These are phyloP conservation scores for Malus hybrid DNA, from an alignment of 331 rosid species.

Conservation along the genomic window DNA sequence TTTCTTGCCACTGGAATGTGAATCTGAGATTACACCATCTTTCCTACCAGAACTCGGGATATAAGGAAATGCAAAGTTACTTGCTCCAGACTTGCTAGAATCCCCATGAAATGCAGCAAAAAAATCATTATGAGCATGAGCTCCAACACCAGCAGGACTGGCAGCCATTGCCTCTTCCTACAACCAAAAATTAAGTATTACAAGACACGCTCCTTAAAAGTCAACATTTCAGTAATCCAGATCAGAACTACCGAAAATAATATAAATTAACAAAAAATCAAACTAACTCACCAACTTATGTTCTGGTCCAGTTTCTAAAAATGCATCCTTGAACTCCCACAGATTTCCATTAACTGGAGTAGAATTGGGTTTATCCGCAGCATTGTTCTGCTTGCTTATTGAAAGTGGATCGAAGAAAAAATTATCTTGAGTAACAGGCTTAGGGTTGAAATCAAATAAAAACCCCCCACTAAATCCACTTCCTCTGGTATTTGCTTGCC, in stretches of 20 bases:
- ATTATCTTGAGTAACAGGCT: constrained; percentile 21
- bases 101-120: constrained; percentile 22
- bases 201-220: constrained; percentile 1
- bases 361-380: constrained; percentile 12
- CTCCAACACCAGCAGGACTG: constrained; percentile 17
- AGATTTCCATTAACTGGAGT: constrained; percentile 13
- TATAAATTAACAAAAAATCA: neutral
- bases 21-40: too few relatives aligned
- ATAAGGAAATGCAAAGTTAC: neutral
- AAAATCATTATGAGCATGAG: constrained; percentile 21
- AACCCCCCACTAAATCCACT: constrained; percentile 16
- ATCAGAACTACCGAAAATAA: constrained; percentile 4
- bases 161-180: constrained; percentile 41
- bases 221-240: neutral
- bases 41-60: too few relatives aligned
- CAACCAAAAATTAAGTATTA: constrained; percentile 20
- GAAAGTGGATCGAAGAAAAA: constrained; percentile 15
- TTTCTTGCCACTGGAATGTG: too few relatives aligned
- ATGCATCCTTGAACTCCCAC: constrained; percentile 42
- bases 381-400: constrained; percentile 22
- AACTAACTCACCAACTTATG: constrained; percentile 48
- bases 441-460: constrained; percentile 43
- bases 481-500: constrained; percentile 19
- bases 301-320: constrained; percentile 33
- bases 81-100: constrained; percentile 24